phyloP scores from a whole-genome alignment of 1,284 basidiomycete species.

The Fistulina hepatica region DNA sequence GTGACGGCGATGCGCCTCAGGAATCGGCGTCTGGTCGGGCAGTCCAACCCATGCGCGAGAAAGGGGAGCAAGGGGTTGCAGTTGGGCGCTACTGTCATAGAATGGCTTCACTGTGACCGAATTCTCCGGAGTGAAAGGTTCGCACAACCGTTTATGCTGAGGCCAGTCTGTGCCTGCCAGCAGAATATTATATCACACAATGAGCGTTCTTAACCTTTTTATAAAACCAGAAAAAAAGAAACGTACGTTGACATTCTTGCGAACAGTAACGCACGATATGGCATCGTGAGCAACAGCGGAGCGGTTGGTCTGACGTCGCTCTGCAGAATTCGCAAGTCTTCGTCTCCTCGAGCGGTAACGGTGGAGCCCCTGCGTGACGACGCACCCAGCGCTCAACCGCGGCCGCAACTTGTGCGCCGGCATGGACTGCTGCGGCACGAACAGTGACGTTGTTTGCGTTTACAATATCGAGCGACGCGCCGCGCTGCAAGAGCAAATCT shows the following conservation, averaged over 20 bases:
- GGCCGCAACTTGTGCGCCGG: constrained; percentile 38
- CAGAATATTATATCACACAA: too few relatives aligned
- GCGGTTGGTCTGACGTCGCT: too few relatives aligned
- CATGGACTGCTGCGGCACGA: constrained; percentile 21
- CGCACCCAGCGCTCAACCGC: constrained; percentile 36
- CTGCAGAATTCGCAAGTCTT: constrained; percentile 32
- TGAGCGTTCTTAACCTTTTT: too few relatives aligned
- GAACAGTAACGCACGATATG: constrained; percentile 40
- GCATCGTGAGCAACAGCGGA: constrained; percentile 37
- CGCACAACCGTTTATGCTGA: constrained; percentile 36
- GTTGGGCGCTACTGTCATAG: constrained; percentile 20
- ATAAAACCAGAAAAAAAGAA: too few relatives aligned
- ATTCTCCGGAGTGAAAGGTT: constrained; percentile 32
- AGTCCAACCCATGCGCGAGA: constrained; percentile 26
- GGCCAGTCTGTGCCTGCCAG: constrained; percentile 39
- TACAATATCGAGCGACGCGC: constrained; percentile 33
- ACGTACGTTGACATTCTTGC: constrained; percentile 41
- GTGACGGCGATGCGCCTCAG: constrained; percentile 17
- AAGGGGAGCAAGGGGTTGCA: constrained; percentile 23
- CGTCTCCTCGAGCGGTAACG: constrained; percentile 28
- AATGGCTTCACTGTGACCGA: constrained; percentile 36
- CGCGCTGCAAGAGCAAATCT: constrained; percentile 38
- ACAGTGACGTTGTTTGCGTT: constrained; percentile 36
- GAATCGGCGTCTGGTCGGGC: constrained; percentile 14
- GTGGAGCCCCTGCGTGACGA: constrained; percentile 34